Evolutionary conservation across 2,329 filamentous ascomycete species (phyloP).

Genomic region (Xylariaceae sp.): DNA sequence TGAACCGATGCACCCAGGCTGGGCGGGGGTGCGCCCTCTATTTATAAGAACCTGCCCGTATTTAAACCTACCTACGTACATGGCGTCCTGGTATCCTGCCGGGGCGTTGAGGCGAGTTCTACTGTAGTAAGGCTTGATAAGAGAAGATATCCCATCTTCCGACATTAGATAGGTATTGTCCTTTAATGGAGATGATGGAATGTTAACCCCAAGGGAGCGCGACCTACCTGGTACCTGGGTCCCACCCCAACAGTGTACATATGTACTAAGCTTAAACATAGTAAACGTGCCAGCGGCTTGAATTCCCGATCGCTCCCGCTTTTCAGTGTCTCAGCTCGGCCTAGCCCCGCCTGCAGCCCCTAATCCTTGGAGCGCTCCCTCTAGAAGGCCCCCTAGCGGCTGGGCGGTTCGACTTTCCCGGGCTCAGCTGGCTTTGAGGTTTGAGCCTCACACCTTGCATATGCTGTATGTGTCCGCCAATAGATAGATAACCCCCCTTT

Average conservation of each 20-base stretch:
- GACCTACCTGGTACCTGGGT: constrained; percentile 13
- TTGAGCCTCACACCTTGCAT: constrained; percentile 9
- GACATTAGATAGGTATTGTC: no score
- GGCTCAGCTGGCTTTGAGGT: constrained; percentile 2
- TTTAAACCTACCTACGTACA: not conserved
- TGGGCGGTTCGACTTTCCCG: constrained; percentile 26
- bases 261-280: no score
- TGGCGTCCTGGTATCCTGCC: not conserved
- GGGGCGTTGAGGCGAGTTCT: not conserved
- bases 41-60: constrained; percentile 12
- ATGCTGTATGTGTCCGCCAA: not conserved
- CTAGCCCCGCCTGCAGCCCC: no score
- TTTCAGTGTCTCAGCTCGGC: no score
- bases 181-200: no score
- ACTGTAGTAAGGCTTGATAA: not conserved
- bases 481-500: not conserved
- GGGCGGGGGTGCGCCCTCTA: not conserved
- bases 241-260: not conserved
- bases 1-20: constrained; percentile 4
- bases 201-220: not conserved
- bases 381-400: constrained; percentile 16
- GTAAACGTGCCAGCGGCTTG: constrained; percentile 19
- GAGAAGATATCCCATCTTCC: not conserved
- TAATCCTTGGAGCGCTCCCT: no score
- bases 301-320: no score